Conservation (phyloP, 2,329 filamentous ascomycete species). For the Fusarium temperatum region DNA sequence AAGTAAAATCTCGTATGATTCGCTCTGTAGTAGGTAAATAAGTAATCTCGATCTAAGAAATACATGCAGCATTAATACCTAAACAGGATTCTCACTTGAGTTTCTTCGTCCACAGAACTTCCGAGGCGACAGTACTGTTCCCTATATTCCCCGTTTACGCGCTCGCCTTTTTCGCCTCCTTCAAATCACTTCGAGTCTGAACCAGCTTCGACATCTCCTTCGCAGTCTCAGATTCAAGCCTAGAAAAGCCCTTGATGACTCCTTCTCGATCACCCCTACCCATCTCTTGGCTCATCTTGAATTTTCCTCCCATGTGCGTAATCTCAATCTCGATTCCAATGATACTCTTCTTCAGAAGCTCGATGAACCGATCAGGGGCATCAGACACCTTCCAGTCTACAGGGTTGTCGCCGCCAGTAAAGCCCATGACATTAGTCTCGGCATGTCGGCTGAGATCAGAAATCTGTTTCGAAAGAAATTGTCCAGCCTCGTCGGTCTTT, state of each 20-base stretch:
- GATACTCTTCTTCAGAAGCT: slow-evolving; percentile 66
- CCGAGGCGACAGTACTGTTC: neutral
- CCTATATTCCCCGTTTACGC: neutral
- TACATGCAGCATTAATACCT: neutral
- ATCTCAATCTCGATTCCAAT: slow-evolving; percentile 69
- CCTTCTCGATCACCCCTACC: slow-evolving; percentile 61
- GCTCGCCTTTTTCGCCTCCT: slow-evolving; percentile 29
- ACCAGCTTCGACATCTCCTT: slow-evolving; percentile 47
- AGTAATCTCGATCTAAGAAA: neutral
- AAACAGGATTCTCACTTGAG: neutral
- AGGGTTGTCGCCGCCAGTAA: slow-evolving; percentile 51
- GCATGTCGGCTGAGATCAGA: slow-evolving; percentile 59
- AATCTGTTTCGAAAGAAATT: slow-evolving; percentile 60
- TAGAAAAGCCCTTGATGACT: slow-evolving; percentile 64
- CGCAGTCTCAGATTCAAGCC: slow-evolving; percentile 44
- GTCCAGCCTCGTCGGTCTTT: slow-evolving; percentile 53
- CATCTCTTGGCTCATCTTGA: slow-evolving; percentile 74
- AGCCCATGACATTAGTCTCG: slow-evolving; percentile 67
- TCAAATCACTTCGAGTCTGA: slow-evolving; percentile 42
- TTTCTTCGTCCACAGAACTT: neutral
- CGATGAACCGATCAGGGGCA: slow-evolving; percentile 64
- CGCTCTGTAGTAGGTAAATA: neutral
- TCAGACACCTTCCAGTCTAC: slow-evolving; percentile 64
- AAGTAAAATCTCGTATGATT: neutral
- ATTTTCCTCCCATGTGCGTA: slow-evolving; percentile 66